Percentiles rank a stretch among this genome's conserved stretches.
These are phyloP conservation scores for Candida anutae DNA, from an alignment of 1,139 yeast genomes.

Conservation along the genomic window DNA sequence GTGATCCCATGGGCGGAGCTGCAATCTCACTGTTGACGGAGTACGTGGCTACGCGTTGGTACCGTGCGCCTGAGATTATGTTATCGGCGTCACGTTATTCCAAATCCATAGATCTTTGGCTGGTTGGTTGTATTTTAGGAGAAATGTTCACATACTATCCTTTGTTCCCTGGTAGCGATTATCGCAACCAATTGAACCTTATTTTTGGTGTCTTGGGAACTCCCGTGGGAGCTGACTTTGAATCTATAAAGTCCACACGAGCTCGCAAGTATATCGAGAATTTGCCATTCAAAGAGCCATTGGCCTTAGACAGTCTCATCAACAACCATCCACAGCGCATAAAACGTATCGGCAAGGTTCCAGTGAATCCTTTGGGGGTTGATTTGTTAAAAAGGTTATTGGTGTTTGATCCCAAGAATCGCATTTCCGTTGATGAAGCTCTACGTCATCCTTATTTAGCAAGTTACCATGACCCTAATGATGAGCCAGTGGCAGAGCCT, in stretches of 20 bases:
- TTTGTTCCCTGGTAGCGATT: slow-evolving; percentile 74
- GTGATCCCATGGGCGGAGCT: slow-evolving; percentile 24
- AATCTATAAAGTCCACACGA: slow-evolving; percentile 49
- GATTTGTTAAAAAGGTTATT: slow-evolving; percentile 55
- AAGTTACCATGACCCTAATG: slow-evolving; percentile 63
- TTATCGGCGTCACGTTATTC: slow-evolving; percentile 61
- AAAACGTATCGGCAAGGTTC: slow-evolving; percentile 5
- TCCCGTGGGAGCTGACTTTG: slow-evolving; percentile 50
- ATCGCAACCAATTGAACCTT: slow-evolving; percentile 55
- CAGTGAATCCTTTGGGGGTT: slow-evolving; percentile 48
- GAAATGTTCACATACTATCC: slow-evolving; percentile 58
- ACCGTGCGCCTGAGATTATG: slow-evolving; percentile 76
- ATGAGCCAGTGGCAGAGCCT: slow-evolving; percentile 52
- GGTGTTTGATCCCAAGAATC: slow-evolving; percentile 55
- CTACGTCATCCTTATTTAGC: slow-evolving; percentile 58
- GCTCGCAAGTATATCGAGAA: slow-evolving; percentile 56
- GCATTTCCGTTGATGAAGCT: slow-evolving; percentile 61
- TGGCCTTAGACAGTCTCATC: slow-evolving; percentile 6
- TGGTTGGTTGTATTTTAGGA: slow-evolving; percentile 70
- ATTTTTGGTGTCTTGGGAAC: slow-evolving; percentile 61
- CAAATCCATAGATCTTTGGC: slow-evolving; percentile 70
- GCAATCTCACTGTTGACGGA: slow-evolving; percentile 48
- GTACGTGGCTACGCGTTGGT: slow-evolving; percentile 77
- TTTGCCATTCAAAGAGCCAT: slow-evolving; percentile 33
- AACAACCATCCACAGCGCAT: slow-evolving; percentile 10